Evolutionary conservation across 108 stramenopile genomes (phyloP), one percentile per base, ranked within the genome.

Genomic region (Mayamaea pseudoterrestris): DNA sequence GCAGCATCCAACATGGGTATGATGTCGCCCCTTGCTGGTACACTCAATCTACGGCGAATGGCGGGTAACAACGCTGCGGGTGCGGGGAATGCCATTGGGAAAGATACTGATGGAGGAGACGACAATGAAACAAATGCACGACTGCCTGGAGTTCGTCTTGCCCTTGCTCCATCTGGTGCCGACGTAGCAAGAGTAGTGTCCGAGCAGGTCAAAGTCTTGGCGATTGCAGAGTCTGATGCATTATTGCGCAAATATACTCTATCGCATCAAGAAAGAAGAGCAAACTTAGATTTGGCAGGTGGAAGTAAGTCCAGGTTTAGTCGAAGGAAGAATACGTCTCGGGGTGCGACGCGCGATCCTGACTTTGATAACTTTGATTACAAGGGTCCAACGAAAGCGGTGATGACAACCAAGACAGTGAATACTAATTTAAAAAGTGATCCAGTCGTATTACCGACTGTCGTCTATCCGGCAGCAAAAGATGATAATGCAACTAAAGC

Each of bases 291-390:
- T 28, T 32, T 54, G 14, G 28, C 53, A 3, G 53, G 53, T 28
- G 23, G 14, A 9, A 60, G 51, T 25, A 41, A 36, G 6, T 40
- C 45, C 40, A 58, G 53, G 45, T 56, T 41, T 25, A 40, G 63
- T 36, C 35, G 53, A 17, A 51, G 59, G 42, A 59, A 60, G 46
- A 28, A 36, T 17, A 48, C 40, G 9, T 35, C 44, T 28, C 32
- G 18, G 46, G 25, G 42, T 17, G 53, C 40, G 9, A 37, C 44
- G 14, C 32, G 18, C n/a, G 67, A 65, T 44, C 59, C 66, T 17
- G 73, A 68, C 45, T 48, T 74, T 49, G 66, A 68, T 42, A 56
- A 57, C 30, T 74, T 74, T 44, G 73, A 74, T 27, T 74, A 53
- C 29, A 41, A 53, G 25, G 66, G 60, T 5, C 50, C 55, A 41